phyloP scores from a whole-genome alignment of 2,329 filamentous ascomycete genomes.

The Fusarium chlamydosporum region DNA sequence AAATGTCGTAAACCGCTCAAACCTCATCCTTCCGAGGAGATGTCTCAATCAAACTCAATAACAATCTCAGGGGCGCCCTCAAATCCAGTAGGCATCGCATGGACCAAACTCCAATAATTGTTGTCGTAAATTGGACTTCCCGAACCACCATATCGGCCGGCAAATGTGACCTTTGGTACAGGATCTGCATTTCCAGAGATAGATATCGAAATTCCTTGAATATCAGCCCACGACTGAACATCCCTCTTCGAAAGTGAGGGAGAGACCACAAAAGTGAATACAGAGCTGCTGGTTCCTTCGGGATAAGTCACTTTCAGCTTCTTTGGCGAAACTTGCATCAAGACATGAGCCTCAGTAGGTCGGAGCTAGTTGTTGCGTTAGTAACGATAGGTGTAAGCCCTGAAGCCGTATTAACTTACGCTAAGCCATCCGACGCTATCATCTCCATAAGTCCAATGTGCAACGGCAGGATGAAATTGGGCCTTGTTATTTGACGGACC shows the following conservation, averaged over 20 bases:
- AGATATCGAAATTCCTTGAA: constrained; percentile 14
- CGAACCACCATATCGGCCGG: constrained; percentile 19
- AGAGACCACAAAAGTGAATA: constrained; percentile 24
- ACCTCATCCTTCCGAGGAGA: too few relatives aligned
- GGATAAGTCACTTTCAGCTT: constrained; percentile 18
- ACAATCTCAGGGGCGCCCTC: constrained; percentile 17
- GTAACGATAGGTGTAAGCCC: fast-evolving
- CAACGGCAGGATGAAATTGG: constrained; percentile 24
- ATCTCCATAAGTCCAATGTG: constrained; percentile 22
- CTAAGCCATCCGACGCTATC: constrained; percentile 24
- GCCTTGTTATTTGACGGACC: constrained; percentile 27
- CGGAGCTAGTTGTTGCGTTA: constrained; percentile 5
- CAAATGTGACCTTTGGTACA: constrained; percentile 4
- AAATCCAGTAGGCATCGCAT: constrained; percentile 14
- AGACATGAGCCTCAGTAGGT: constrained; percentile 13
- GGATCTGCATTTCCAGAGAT: constrained; percentile 8
- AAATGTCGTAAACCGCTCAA: too few relatives aligned
- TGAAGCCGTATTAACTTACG: not conserved
- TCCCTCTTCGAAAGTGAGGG: constrained; percentile 23
- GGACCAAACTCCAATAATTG: constrained; percentile 22
- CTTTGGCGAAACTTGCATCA: constrained; percentile 21
- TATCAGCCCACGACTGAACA: constrained; percentile 21
- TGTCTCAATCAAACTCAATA: constrained; percentile 14
- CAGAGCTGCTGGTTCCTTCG: not conserved
- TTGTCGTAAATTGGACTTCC: constrained; percentile 21